Base-by-base conservation (phyloP, 257 asterid genomes). In the Solanum sitiens region DNA sequence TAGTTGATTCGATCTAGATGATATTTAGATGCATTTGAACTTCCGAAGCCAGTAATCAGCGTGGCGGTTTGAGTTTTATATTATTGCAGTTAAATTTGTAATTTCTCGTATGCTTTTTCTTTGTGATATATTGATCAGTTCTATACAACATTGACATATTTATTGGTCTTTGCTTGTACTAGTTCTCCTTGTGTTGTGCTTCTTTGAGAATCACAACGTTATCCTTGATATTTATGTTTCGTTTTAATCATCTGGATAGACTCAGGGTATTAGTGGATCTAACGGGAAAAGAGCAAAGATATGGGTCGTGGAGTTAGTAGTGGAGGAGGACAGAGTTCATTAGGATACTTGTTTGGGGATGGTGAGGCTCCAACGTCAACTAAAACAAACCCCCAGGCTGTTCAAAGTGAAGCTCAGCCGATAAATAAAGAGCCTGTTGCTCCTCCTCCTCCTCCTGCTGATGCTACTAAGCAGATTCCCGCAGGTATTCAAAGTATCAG, bases 221-320 rank as follows among this genome's bases (percentile, higher is more conserved):
- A 80, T 79, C 85, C 67, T 45, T 45, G 42, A 27, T 27, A 39
- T 47, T 30, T 37, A 30, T 47, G 68, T 39, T 47, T 80, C 1
- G 16, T 47, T 80, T 30, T 35, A 47, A 30, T 47, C 68, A 3
- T 44, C 65, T 44, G 40, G 39, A 56, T 77, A 44, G 65, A 2
- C 50, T 25, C 40, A 77, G 84, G 59, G 40, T 27, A 77, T 44
- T 45, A 8, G 56, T 77, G 65, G 65, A 45, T 77, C 84, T 44
- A 25, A 14, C 40, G 30, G 61, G 65, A 7, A 77, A 77, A 2
- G n/a, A 25, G 25, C 42, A 47, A 80, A 47, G 68, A 47, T 80
- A 80, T 80, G 85, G 85, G 85, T 80, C 85, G 85, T 80, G 85
- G 85, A 80, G 85, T 80, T 18, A 80, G 85, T 4, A 80, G 85